These are phyloP conservation scores for Coniochaeta prunicola DNA, from an alignment of 2,329 filamentous ascomycete genomes.

Conservation along the genomic window DNA sequence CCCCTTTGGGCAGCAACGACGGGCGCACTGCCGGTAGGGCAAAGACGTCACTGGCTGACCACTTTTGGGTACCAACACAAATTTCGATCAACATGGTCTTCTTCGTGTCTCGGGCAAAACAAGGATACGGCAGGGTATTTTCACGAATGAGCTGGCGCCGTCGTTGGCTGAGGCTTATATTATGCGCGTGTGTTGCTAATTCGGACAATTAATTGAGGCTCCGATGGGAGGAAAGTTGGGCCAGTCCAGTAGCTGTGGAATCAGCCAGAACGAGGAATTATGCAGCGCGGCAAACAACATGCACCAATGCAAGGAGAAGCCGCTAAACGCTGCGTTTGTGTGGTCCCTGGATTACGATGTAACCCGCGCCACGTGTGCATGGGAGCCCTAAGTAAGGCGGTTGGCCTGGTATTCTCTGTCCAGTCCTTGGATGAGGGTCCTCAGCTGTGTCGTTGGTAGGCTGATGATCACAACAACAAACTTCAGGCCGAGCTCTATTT, in stretches of 20 bases:
- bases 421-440: not conserved
- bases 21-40: not conserved
- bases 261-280: not conserved
- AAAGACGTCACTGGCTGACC: conserved; percentile 1
- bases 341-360: not conserved
- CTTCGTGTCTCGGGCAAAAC: not conserved
- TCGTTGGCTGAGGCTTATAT: not conserved
- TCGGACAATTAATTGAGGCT: not conserved
- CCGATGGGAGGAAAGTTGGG: not conserved
- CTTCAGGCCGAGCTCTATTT: too few relatives aligned
- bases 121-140: not conserved
- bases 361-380: not conserved
- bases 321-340: not conserved
- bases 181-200: not conserved
- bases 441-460: too few relatives aligned
- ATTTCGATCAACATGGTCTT: not conserved
- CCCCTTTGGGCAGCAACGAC: conserved; percentile 1
- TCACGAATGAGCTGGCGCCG: not conserved
- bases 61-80: not conserved
- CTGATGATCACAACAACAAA: too few relatives aligned
- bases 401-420: not conserved
- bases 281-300: not conserved
- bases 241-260: not conserved
- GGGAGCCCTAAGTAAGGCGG: not conserved
- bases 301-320: not conserved